Conservation (phyloP, 1,284 basidiomycete species). For the Irpex rosettiformis region DNA sequence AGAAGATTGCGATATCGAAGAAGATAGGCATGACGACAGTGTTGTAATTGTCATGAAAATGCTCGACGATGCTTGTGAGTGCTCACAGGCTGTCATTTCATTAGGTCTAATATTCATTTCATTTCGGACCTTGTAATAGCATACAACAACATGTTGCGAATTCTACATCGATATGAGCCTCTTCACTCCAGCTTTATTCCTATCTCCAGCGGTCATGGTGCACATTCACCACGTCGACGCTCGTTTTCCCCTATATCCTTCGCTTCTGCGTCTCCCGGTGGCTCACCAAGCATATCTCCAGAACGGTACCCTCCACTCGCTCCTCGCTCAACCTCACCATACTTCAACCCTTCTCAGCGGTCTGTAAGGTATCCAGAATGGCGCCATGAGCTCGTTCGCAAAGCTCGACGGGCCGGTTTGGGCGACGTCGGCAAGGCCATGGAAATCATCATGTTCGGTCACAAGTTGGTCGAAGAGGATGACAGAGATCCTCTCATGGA, state of each 20-base stretch:
- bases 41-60: constrained; percentile 62
- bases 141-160: constrained; percentile 51
- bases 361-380: constrained; percentile 60
- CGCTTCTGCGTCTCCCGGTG: constrained; percentile 8
- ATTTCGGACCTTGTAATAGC: constrained; percentile 31
- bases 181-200: constrained; percentile 44
- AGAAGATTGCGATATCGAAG: constrained; percentile 9
- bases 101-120: constrained; percentile 5
- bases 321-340: constrained; percentile 17
- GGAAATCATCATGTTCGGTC: constrained; percentile 41
- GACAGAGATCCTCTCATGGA: constrained; percentile 12
- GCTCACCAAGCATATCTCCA: constrained; percentile 10
- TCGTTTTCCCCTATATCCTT: constrained; percentile 17
- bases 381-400: constrained; percentile 44
- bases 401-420: constrained; percentile 52
- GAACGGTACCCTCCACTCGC: constrained; percentile 14
- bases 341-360: constrained; percentile 20
- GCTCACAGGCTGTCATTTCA: constrained; percentile 4
- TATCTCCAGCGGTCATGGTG: constrained; percentile 5
- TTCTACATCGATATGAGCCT: constrained; percentile 53
- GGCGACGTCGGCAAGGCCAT: constrained; percentile 51
- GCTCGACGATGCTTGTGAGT: constrained; percentile 47
- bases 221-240: constrained; percentile 6
- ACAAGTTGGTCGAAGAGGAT: constrained; percentile 20
- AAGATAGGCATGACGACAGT: constrained; percentile 23